phyloP scores from a whole-genome alignment of 2,329 filamentous ascomycete genomes.

The Fusarium kyushuense region DNA sequence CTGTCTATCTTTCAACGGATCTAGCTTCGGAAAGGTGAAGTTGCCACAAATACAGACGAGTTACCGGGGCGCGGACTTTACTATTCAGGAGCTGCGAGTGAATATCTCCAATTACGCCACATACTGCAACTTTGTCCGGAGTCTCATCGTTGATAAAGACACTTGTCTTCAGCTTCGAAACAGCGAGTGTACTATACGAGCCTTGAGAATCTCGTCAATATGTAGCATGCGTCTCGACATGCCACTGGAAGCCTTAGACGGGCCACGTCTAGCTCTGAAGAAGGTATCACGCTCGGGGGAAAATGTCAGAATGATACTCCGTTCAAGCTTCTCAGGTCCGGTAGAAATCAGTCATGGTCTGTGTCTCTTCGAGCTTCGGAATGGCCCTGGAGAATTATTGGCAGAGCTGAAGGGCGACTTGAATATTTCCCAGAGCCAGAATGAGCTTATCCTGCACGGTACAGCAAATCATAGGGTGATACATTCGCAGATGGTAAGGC shows the following conservation, averaged over 20 bases:
- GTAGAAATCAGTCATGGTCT: slow-evolving; percentile 51
- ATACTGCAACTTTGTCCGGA: slow-evolving; percentile 50
- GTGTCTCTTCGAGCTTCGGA: slow-evolving; percentile 51
- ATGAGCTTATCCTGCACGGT: slow-evolving; percentile 49
- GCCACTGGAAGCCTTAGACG: slow-evolving; percentile 46
- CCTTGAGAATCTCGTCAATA: slow-evolving; percentile 42
- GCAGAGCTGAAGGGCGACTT: slow-evolving; percentile 49
- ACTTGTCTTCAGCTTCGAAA: slow-evolving; percentile 49
- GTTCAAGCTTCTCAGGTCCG: slow-evolving; percentile 48
- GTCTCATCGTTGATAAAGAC: slow-evolving; percentile 48
- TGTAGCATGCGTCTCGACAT: slow-evolving; percentile 45
- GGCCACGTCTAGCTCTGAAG: slow-evolving; percentile 42
- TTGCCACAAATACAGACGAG: slow-evolving; percentile 49
- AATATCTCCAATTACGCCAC: slow-evolving; percentile 47
- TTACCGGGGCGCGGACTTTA: slow-evolving; percentile 46
- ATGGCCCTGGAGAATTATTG: slow-evolving; percentile 43
- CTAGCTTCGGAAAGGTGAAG: slow-evolving; percentile 48
- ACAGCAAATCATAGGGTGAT: slow-evolving; percentile 23
- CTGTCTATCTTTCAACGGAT: slow-evolving; percentile 49
- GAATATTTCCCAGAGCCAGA: slow-evolving; percentile 46
- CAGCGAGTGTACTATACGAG: slow-evolving; percentile 44
- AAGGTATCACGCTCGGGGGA: slow-evolving; percentile 36
- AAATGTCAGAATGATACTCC: slow-evolving; percentile 40
- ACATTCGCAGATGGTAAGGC: slow-evolving; percentile 36
- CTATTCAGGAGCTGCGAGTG: slow-evolving; percentile 47